Percentiles rank a stretch among this genome's conserved stretches.
These are phyloP conservation scores for Boletus rex-veris DNA, from an alignment of 768 basidiomycete genomes.

Conservation along the genomic window DNA sequence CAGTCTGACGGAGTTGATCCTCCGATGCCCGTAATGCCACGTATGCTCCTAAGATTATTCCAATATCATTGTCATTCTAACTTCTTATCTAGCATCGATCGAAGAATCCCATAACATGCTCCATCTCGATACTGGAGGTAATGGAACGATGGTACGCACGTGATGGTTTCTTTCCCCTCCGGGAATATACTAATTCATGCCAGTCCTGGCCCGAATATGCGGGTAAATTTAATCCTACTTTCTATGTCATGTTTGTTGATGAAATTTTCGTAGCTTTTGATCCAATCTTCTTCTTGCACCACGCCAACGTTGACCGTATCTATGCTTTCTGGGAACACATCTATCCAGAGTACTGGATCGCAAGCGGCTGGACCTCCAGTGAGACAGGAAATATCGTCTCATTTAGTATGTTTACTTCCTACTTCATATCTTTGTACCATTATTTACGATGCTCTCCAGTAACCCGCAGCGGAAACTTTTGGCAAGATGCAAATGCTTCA, in stretches of 20 bases:
- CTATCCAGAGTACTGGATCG: constrained; percentile 15
- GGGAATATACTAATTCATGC: not conserved
- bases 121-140: constrained; percentile 15
- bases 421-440: not conserved
- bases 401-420: constrained; percentile 3
- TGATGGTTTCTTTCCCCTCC: not conserved
- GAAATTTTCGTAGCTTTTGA: constrained; percentile 6
- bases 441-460: not conserved
- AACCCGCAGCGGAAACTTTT: not conserved
- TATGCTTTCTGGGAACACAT: constrained; percentile 21
- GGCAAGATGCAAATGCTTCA: not conserved
- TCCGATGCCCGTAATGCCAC: not conserved
- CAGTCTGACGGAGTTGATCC: not conserved
- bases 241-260: not conserved
- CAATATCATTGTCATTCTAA: not conserved
- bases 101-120: constrained; percentile 21
- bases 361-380: constrained; percentile 8
- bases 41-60: not conserved
- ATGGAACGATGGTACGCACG: constrained; percentile 15
- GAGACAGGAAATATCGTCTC: not conserved
- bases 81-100: constrained; percentile 5
- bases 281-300: constrained; percentile 17
- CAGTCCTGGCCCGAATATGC: constrained; percentile 17
- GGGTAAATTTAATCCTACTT: not conserved
- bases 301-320: constrained; percentile 16